These are phyloP conservation scores for Toxoplasma gondii DNA, from an alignment of 169 alveolate genomes.

Conservation along the genomic window DNA sequence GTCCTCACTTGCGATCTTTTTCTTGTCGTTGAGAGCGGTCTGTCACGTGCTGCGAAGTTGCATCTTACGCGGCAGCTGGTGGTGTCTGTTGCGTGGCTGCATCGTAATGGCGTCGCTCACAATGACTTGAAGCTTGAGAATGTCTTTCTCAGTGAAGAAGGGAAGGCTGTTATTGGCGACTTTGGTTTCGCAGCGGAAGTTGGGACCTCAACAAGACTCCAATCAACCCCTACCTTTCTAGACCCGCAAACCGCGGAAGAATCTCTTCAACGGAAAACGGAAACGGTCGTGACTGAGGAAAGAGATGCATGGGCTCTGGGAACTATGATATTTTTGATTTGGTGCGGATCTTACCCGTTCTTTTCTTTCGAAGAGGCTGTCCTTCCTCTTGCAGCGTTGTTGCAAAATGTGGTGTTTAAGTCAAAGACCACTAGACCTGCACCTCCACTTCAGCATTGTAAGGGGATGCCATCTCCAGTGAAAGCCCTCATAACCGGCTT, in stretches of 20 bases:
- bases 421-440: too few species aligned
- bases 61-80: not conserved
- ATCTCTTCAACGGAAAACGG: not conserved
- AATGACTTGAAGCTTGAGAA: constrained; percentile 65
- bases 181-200: constrained; percentile 57
- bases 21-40: not conserved
- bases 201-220: not conserved
- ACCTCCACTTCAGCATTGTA: too few species aligned
- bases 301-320: not conserved
- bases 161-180: constrained; percentile 64
- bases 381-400: too few species aligned
- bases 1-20: not conserved
- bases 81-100: not conserved
- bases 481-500: not conserved
- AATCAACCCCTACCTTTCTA: not conserved
- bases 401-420: too few species aligned
- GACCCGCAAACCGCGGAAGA: not conserved
- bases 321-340: not conserved
- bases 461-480: not conserved
- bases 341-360: not conserved
- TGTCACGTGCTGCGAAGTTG: not conserved
- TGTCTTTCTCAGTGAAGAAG: constrained; percentile 58
- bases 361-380: too few species aligned
- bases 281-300: too few species aligned
- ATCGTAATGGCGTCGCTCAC: constrained; percentile 48